These are phyloP conservation scores for Metroxylon sagu DNA, from an alignment of 176 grass and related monocot genomes.

Conservation along the genomic window DNA sequence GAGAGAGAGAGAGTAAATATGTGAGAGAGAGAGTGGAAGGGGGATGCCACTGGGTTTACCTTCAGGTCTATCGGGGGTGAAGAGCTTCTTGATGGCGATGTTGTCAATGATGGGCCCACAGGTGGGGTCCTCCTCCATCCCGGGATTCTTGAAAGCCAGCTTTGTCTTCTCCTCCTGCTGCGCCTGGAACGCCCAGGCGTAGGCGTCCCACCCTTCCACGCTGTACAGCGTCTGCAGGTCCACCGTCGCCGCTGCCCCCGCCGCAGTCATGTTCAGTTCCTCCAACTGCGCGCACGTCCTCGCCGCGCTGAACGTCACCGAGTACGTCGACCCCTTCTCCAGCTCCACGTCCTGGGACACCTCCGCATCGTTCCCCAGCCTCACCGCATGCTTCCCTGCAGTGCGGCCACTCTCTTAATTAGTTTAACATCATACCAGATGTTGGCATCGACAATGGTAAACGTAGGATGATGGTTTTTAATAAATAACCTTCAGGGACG, in stretches of 20 bases:
- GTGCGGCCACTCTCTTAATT: neutral
- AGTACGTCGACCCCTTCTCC: constrained; percentile 71
- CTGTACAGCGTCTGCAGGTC: constrained; percentile 96
- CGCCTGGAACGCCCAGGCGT: constrained; percentile 77
- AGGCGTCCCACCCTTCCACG: constrained; percentile 97
- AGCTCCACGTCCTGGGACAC: constrained; percentile 65
- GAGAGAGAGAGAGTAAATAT: too few species aligned
- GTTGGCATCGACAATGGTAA: neutral
- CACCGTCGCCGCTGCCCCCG: constrained; percentile 42
- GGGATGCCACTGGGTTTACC: constrained; percentile 26
- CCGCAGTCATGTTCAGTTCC: constrained; percentile 65
- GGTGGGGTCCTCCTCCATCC: constrained; percentile 95
- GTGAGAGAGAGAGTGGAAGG: neutral
- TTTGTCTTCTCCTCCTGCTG: constrained; percentile 41
- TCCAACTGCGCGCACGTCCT: constrained; percentile 94
- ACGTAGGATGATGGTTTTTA: too few species aligned
- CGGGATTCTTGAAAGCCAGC: constrained; percentile 83
- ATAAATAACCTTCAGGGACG: constrained; percentile 69
- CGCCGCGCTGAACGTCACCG: constrained; percentile 88
- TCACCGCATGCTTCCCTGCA: constrained; percentile 63
- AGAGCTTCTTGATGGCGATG: constrained; percentile 86
- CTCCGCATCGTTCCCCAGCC: constrained; percentile 86
- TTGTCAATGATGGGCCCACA: constrained; percentile 94
- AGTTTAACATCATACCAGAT: too few species aligned
- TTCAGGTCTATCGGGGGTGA: constrained; percentile 61